Percentiles rank a stretch among this genome's conserved stretches.
These are phyloP conservation scores for Microdochium trichocladiopsis DNA, from an alignment of 2,329 filamentous ascomycete genomes.

Conservation along the genomic window DNA sequence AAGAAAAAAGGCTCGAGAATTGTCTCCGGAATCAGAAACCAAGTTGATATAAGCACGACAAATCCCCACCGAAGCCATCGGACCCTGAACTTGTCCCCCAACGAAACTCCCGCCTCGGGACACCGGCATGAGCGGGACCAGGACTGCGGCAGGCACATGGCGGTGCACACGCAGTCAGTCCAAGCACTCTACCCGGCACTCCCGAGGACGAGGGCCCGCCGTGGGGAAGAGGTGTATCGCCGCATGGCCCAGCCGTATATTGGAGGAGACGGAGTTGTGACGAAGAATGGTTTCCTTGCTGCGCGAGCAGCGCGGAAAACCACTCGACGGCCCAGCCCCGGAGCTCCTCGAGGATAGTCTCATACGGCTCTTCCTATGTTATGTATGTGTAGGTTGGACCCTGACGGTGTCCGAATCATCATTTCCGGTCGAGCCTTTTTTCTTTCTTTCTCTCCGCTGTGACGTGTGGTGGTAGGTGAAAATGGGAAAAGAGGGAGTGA, in stretches of 20 bases:
- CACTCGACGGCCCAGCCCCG: neutral
- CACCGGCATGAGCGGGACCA: conserved; percentile 6
- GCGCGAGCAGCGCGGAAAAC: neutral
- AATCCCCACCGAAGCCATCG: conserved; percentile 16
- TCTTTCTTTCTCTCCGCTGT: neutral
- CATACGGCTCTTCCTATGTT: conserved; percentile 27
- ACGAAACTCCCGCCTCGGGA: conserved; percentile 7
- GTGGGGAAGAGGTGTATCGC: conserved; percentile 1
- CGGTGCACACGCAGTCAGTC: conserved; percentile 21
- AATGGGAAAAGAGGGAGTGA: no score
- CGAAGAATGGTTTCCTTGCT: no score
- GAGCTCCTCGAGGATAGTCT: conserved; percentile 17
- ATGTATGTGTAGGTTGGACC: conserved; percentile 20
- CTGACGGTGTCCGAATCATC: conserved; percentile 25
- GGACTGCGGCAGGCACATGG: conserved; percentile 22
- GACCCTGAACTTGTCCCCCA: conserved; percentile 11
- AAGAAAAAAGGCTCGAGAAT: conserved; percentile 4
- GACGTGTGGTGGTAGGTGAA: no score
- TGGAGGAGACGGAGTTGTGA: neutral
- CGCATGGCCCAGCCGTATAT: conserved; percentile 12
- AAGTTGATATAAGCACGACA: conserved; percentile 22
- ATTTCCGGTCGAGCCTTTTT: conserved; percentile 6
- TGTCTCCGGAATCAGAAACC: conserved; percentile 15
- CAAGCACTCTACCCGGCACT: conserved; percentile 12
- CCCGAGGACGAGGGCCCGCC: conserved; percentile 5